Conservation (phyloP, 257 asterid genomes). For the Linaria vulgaris region DNA sequence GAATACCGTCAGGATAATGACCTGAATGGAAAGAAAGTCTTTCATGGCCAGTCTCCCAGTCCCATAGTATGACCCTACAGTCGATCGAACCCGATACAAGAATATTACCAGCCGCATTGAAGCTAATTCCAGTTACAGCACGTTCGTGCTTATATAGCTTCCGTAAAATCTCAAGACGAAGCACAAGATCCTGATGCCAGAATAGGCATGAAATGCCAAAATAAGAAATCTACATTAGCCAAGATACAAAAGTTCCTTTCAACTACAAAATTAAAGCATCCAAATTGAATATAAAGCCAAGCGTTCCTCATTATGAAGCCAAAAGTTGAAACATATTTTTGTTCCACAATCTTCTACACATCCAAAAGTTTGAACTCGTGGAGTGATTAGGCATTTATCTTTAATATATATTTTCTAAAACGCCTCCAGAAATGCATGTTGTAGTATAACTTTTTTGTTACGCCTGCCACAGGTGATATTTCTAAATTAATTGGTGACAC, state of each 20-base stretch:
- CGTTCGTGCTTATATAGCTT: slow-evolving; percentile 79
- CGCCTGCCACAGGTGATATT: no score
- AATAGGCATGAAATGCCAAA: slow-evolving; percentile 17
- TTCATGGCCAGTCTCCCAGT: slow-evolving; percentile 77
- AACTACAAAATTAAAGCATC: neutral
- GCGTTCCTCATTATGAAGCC: neutral
- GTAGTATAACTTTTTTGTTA: no score
- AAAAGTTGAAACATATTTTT: neutral
- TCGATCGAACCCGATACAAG: slow-evolving; percentile 91
- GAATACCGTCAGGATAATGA: slow-evolving; percentile 74
- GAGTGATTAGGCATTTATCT: no score
- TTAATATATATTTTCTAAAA: no score
- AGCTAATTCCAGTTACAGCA: slow-evolving; percentile 80
- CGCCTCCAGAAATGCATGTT: no score
- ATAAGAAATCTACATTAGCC: neutral
- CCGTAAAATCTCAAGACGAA: slow-evolving; percentile 65
- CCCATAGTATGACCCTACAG: slow-evolving; percentile 80
- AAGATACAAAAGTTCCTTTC: slow-evolving; percentile 12
- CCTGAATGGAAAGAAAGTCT: slow-evolving; percentile 75
- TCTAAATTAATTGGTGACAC: no score
- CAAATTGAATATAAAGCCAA: neutral
- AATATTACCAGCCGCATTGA: slow-evolving; percentile 69
- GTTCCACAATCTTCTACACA: no score
- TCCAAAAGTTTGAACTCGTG: no score
- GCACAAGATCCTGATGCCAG: slow-evolving; percentile 71